Conservation (phyloP, 2,329 filamentous ascomycete species). For the Penicillium digitatum region DNA sequence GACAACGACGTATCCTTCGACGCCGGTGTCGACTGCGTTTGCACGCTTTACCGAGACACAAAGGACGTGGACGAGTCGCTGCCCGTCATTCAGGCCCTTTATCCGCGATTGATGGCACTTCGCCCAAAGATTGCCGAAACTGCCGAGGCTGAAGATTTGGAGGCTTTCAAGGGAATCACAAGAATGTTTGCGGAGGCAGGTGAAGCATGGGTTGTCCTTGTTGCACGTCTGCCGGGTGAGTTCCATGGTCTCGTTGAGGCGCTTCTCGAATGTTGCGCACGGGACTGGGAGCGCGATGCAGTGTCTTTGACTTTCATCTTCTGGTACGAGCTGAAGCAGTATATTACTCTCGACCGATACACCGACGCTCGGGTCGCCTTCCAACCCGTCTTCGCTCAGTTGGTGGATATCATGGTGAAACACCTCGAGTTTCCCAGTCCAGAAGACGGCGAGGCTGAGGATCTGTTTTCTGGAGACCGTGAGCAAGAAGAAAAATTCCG, state of each 20-base stretch:
- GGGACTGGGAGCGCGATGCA: slow-evolving; percentile 84
- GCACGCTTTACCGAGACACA: slow-evolving; percentile 86
- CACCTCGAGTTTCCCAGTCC: slow-evolving; percentile 83
- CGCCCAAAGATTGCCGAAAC: slow-evolving; percentile 70
- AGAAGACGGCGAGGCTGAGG: slow-evolving; percentile 65
- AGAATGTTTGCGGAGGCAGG: slow-evolving; percentile 89
- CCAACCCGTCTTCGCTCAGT: slow-evolving; percentile 75
- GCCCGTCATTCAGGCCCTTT: slow-evolving; percentile 73
- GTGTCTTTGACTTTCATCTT: slow-evolving; percentile 93
- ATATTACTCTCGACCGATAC: slow-evolving; percentile 85
- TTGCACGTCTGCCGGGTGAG: slow-evolving; percentile 74
- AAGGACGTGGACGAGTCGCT: slow-evolving; percentile 88
- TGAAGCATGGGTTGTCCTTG: slow-evolving; percentile 88
- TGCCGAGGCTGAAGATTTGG: slow-evolving; percentile 75
- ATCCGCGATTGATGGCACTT: slow-evolving; percentile 73
- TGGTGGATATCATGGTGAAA: slow-evolving; percentile 88
- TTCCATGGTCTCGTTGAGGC: slow-evolving; percentile 84
- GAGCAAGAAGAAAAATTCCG: slow-evolving; percentile 96
- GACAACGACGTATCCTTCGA: slow-evolving; percentile 74
- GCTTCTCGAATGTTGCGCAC: slow-evolving; percentile 83
- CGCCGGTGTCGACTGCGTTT: slow-evolving; percentile 86
- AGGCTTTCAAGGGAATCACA: slow-evolving; percentile 82
- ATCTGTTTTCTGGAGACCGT: slow-evolving; percentile 91
- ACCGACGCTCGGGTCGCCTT: slow-evolving; percentile 73
- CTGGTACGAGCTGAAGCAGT: slow-evolving; percentile 98